Percentiles rank a stretch among this genome's conserved stretches.
Evolutionary conservation across 2,329 filamentous ascomycete species (phyloP).

Genomic region (Beauveria pseudobassiana): DNA sequence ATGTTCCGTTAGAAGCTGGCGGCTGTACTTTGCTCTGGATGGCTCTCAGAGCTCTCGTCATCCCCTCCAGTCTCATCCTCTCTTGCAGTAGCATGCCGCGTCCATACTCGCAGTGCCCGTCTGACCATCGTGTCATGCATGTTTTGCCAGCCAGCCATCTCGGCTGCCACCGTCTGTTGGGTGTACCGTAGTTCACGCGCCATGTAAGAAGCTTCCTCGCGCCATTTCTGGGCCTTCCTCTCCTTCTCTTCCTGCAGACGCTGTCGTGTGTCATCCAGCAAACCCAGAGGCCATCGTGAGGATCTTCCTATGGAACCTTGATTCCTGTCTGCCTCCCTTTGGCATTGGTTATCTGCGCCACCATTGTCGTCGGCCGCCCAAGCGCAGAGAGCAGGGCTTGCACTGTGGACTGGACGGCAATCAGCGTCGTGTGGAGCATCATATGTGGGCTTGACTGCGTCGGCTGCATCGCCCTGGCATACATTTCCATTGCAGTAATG

Average conservation of each 20-base stretch:
- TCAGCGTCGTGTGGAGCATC: constrained; percentile 66
- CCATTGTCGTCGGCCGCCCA: constrained; percentile 69
- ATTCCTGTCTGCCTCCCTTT: constrained; percentile 73
- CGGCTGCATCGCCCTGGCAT: constrained; percentile 57
- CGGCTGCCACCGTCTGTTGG: constrained; percentile 84
- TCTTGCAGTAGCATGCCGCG: constrained; percentile 74
- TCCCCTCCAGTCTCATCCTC: constrained; percentile 67
- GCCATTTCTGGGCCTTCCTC: constrained; percentile 64
- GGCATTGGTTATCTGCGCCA: constrained; percentile 65
- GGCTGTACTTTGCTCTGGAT: constrained; percentile 27
- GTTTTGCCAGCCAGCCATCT: constrained; percentile 91
- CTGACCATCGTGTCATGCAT: constrained; percentile 72
- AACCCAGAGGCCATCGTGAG: constrained; percentile 69
- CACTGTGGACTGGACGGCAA: constrained; percentile 77
- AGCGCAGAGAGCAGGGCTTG: constrained; percentile 74
- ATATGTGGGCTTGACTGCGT: constrained; percentile 67
- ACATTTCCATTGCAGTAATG: constrained; percentile 63
- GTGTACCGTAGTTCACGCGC: constrained; percentile 81
- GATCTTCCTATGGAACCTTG: constrained; percentile 66
- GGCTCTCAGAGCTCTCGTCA: constrained; percentile 70
- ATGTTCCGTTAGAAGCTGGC: not conserved
- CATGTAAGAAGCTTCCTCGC: constrained; percentile 64
- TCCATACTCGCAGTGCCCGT: constrained; percentile 69
- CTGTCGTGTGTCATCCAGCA: constrained; percentile 82
- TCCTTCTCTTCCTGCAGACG: constrained; percentile 78